A percentile compares a stretch with the other conserved stretches of the same genome.
Conservation (phyloP, 2,329 filamentous ascomycete genomes). For the Rachicladosporium sp. region DNA sequence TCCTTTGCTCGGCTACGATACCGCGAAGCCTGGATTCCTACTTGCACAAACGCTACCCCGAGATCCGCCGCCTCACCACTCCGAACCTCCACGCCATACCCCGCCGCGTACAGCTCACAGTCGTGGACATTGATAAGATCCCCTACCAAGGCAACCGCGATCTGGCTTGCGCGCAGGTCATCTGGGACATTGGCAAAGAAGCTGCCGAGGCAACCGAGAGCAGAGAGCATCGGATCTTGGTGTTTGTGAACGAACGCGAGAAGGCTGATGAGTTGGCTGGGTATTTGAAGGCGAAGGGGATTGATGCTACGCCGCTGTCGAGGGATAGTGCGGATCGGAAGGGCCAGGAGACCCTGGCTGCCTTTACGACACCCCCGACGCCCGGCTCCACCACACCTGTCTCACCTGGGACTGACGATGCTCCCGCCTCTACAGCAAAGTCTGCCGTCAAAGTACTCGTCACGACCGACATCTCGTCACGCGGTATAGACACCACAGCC, state of each 20-base stretch:
- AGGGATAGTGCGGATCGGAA: slow-evolving; percentile 71
- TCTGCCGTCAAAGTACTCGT: slow-evolving; percentile 68
- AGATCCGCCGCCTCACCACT: slow-evolving; percentile 76
- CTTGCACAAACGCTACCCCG: slow-evolving; percentile 68
- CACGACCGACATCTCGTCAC: slow-evolving; percentile 80
- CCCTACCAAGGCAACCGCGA: slow-evolving; percentile 88
- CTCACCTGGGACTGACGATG: no score
- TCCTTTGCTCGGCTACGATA: slow-evolving; percentile 94
- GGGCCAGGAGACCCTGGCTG: slow-evolving; percentile 61
- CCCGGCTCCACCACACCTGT: no score
- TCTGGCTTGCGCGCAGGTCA: slow-evolving; percentile 85
- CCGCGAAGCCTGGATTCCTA: slow-evolving; percentile 78
- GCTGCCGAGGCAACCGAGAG: slow-evolving; percentile 37
- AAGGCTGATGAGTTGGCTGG: slow-evolving; percentile 68
- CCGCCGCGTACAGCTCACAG: slow-evolving; percentile 81
- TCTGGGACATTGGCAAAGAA: slow-evolving; percentile 84
- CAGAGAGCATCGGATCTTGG: slow-evolving; percentile 72
- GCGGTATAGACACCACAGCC: slow-evolving; percentile 86
- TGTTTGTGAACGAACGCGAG: slow-evolving; percentile 94
- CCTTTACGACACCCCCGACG: slow-evolving; percentile 46
- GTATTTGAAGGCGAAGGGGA: slow-evolving; percentile 72
- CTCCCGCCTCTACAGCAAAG: no score
- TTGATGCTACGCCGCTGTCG: slow-evolving; percentile 75
- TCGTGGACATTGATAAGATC: slow-evolving; percentile 83
- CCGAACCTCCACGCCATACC: slow-evolving; percentile 95